phyloP scores from a whole-genome alignment of 306 rosid species.

The Corylus heterophylla region DNA sequence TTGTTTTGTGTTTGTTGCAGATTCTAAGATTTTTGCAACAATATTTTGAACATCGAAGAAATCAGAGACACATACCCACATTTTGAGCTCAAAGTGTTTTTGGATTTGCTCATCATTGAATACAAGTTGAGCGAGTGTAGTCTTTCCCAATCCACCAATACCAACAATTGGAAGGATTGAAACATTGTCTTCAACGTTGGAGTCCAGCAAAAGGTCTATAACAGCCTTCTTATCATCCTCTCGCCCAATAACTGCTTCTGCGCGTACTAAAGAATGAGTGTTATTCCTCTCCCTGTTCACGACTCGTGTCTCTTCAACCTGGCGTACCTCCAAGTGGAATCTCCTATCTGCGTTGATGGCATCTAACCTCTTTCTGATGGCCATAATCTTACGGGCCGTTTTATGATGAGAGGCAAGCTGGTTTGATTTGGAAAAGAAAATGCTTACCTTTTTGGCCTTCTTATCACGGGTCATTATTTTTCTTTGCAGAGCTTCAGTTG shows the following conservation, averaged over 20 bases:
- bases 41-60: not conserved
- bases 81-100: not conserved
- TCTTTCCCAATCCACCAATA: conserved; percentile 24
- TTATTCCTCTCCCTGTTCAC: not conserved
- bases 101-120: not conserved
- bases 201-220: not conserved
- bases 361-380: not conserved
- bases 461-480: not conserved
- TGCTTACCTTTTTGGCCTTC: not conserved
- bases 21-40: not conserved
- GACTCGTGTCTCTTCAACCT: no score
- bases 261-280: not conserved
- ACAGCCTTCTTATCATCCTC: conserved; percentile 6
- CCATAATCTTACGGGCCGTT: not conserved
- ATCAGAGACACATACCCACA: not conserved
- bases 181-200: not conserved
- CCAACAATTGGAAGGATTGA: conserved; percentile 20
- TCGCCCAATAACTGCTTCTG: conserved; percentile 5
- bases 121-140: conserved; percentile 9
- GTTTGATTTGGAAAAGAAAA: no score
- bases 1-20: not conserved
- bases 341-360: not conserved
- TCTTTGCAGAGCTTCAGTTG: not conserved
- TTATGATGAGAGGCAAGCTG: not conserved
- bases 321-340: not conserved